Evolutionary conservation across 306 rosid genomes (phyloP).

Genomic region (Prunus padus): DNA sequence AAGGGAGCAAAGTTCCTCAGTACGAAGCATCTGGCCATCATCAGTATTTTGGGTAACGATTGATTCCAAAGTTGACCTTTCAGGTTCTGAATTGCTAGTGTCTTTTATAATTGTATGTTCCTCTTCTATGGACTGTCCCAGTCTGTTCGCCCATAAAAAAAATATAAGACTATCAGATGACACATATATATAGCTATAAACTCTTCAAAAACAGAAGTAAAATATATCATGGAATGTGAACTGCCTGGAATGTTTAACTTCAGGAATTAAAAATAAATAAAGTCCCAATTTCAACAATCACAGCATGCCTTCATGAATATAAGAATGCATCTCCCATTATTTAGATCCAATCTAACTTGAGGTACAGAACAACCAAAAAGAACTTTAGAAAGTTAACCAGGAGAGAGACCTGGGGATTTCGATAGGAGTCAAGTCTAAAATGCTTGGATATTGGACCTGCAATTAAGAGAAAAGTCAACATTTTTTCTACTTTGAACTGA

Average conservation of each 20-base stretch:
- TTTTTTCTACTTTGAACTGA: conserved; percentile 25
- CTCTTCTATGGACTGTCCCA: conserved; percentile 47
- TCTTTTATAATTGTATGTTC: conserved; percentile 41
- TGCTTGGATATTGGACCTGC: conserved; percentile 84
- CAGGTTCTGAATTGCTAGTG: conserved; percentile 34
- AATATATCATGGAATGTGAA: background rate
- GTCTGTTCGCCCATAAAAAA: conserved; percentile 41
- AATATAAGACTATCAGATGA: conserved; percentile 16
- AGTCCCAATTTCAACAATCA: conserved; percentile 13
- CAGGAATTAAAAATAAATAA: conserved; percentile 1
- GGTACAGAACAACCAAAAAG: conserved; percentile 13
- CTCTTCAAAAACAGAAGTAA: conserved; percentile 15
- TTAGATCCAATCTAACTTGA: conserved; percentile 13
- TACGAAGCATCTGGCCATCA: conserved; percentile 32
- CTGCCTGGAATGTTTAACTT: background rate
- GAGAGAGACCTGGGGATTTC: conserved; percentile 69
- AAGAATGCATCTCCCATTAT: conserved; percentile 2
- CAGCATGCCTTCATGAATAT: conserved; percentile 1
- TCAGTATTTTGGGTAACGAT: conserved; percentile 36
- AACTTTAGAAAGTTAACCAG: conserved; percentile 18
- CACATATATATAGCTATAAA: conserved; percentile 11
- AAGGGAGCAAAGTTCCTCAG: conserved; percentile 60
- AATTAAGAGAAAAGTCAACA: conserved; percentile 49
- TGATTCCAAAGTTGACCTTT: conserved; percentile 41
- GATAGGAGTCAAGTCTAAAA: conserved; percentile 65